Evolutionary conservation across 768 basidiomycete species (phyloP).

Genomic region (Chlorophyllum brunneum): DNA sequence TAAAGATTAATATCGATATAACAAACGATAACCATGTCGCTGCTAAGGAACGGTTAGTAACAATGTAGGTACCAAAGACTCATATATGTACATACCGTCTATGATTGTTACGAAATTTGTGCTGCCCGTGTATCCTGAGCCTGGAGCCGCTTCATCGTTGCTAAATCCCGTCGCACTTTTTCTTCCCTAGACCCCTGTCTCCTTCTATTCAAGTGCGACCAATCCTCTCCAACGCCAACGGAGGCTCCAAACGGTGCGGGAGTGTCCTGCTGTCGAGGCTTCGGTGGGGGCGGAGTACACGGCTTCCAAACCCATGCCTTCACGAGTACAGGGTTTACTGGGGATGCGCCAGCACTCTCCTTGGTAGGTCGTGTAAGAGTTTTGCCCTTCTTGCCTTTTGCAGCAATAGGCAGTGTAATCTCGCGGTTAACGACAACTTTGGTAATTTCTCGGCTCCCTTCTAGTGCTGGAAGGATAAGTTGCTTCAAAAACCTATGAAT

Average conservation of each 20-base stretch:
- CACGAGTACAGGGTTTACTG: not conserved
- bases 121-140: not conserved
- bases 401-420: not conserved
- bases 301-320: constrained; percentile 5
- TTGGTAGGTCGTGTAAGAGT: not conserved
- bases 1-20: no score
- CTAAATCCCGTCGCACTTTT: no score
- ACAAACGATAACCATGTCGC: no score
- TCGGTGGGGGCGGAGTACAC: constrained; percentile 28
- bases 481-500: not conserved
- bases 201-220: constrained; percentile 53
- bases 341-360: not conserved
- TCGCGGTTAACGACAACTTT: not conserved
- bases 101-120: not conserved
- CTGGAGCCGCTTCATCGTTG: no score
- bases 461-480: not conserved
- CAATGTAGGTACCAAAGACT: no score
- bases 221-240: constrained; percentile 48
- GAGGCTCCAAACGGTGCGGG: constrained; percentile 32
- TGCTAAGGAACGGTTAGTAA: no score
- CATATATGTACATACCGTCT: no score
- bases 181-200: constrained; percentile 42
- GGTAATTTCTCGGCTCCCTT: not conserved
- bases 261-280: no score
- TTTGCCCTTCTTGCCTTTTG: constrained; percentile 1